Base-by-base conservation (phyloP, 345 rosid genomes). In the Limnanthes douglasii region DNA sequence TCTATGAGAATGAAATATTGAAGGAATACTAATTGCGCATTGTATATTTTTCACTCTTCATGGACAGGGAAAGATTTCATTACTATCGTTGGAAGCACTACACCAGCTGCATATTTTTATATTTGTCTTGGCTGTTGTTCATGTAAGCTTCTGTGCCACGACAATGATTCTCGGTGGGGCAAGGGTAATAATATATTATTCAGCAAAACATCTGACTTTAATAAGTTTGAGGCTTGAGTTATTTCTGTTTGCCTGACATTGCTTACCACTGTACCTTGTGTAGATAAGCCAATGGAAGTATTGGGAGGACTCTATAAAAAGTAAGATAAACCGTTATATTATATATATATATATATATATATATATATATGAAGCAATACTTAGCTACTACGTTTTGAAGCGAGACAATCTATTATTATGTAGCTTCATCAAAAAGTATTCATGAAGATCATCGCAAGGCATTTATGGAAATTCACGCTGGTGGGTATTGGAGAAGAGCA, bases 81-180 rank as follows among this genome's bases (percentile, higher is more conserved):
- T 78, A 30, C 34, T 86, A 37, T 63, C 94, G 5, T 11, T 67
- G 59, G 94, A 86, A 62, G 93, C 88, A 4, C 40, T 86, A 35
- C 88, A 86, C 59, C 83, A 86, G 30, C 75, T 86, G 32, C 97
- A 88, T 55, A 83, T 75, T 31, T 82, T 82, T 45, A 69, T 86
- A 52, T 86, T 86, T 45, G 94, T 78, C 6, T 22, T 86, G 57
- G 97, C 97, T 11, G 61, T 86, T 31, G 69, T 79, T 31, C 97
- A 86, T 21, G 85, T 67, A 20, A 46, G 75, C 50, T 86, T 78
- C 60, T 86, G 97, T 21, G 85, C 43, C 31, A 41, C 62, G 15
- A 86, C 93, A 4, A 73, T 78, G 83, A 49, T 75, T 60, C 88
- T 86, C 29, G 93, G 83, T 40, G 72, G 77, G 28, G 67, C 69